Base-by-base conservation (phyloP, 2,329 filamentous ascomycete genomes). In the Cladosporium halotolerans region DNA sequence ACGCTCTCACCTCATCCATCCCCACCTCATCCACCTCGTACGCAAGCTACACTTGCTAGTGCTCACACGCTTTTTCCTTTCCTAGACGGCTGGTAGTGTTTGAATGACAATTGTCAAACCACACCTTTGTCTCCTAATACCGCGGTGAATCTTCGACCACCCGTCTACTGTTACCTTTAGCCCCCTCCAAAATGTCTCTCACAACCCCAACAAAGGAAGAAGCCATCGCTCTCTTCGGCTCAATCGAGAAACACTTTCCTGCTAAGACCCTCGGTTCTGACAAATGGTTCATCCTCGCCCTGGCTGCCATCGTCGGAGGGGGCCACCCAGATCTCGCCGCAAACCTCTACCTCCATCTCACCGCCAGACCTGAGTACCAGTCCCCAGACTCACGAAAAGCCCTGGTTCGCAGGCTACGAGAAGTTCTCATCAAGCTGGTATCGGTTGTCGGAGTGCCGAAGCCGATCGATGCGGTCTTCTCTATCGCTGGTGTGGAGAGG, bases 391-490 rank as follows among this genome's bases (percentile, higher is more conserved):
- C 74, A 11, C 73, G 79, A 9, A 68, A 80, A 60, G 64, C 63
- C 0, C 68, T 82, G 7, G 69, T 81, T 52, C 73, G 75, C 2
- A 69, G 78, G 2, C 60, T 82, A 2, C 75, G 82, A 41, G 83
- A 85, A 65, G 76, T 75, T 0, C 69, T 85, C 10, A 66, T 86
- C 54, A 84, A 85, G 66, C 68, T 74, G n/a, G 72, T 81, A 9
- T 70, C 72, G 4, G 59, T 85, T 2, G 73, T 83, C 13, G 83
- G 83, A 0, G 79, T 85, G 0, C 82, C 79, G 65, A 84, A 83
- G 61, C 80, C 81, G 7, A 66, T 85, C 4, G 81, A 84, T 60
- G 76, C 80, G 1, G 77, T 84, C 41, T 70, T 83, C 7, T 71
- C 75, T n/a, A 82, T 84, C 50, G 71, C 68, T 53, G 69, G 72